Evolutionary conservation across 2,329 filamentous ascomycete species (phyloP).

Genomic region (Venturia aucupariae): DNA sequence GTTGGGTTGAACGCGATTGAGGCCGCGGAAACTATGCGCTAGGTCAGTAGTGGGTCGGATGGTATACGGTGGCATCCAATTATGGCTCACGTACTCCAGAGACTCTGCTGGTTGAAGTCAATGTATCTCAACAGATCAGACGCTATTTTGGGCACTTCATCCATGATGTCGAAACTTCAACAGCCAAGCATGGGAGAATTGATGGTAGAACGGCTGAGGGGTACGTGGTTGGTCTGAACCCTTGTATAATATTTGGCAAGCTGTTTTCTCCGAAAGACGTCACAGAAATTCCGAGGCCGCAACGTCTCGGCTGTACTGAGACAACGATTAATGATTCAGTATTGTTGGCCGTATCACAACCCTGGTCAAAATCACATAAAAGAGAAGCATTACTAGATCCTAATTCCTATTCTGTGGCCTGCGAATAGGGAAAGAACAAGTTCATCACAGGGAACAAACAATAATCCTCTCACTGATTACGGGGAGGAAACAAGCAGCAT

Average conservation of each 20-base stretch:
- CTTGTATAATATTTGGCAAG: not conserved
- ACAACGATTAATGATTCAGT: too few relatives aligned
- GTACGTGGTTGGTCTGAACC: not conserved
- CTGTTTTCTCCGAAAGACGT: not conserved
- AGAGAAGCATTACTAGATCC: not conserved
- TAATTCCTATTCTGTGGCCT: not conserved
- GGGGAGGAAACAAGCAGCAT: not conserved
- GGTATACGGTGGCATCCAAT: not conserved
- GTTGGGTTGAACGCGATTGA: constrained; percentile 91
- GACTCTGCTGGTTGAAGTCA: constrained; percentile 37
- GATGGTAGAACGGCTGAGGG: not conserved
- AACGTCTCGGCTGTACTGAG: not conserved
- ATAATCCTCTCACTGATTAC: not conserved
- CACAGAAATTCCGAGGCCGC: constrained; percentile 3
- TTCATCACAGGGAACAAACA: not conserved
- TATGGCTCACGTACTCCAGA: constrained; percentile 38
- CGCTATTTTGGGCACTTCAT: constrained; percentile 4
- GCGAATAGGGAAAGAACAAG: not conserved
- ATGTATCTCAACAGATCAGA: constrained; percentile 22
- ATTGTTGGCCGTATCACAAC: not conserved
- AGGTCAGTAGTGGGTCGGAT: not conserved
- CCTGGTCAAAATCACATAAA: not conserved
- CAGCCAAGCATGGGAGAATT: not conserved
- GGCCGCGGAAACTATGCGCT: constrained; percentile 58
- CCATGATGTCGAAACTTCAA: constrained; percentile 1